A percentile compares a stretch with the other conserved stretches of the same genome.
Evolutionary conservation across 805 yeast genomes (phyloP).

Genomic region (Hyphopichia homilentoma): DNA sequence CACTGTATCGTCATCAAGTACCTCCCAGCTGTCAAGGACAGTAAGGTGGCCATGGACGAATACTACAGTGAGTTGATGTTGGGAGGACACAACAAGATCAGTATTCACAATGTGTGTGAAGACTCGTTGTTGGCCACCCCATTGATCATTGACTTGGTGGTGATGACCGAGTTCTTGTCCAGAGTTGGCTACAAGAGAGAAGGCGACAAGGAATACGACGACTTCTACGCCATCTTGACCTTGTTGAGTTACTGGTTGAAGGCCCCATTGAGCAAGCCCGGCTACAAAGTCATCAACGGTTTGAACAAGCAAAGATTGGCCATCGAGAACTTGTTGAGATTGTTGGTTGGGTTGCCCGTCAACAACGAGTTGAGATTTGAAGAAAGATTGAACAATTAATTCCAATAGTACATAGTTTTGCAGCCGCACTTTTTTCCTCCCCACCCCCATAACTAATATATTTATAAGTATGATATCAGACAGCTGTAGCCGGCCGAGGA

Average conservation of each 20-base stretch:
- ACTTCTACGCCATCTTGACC: slow-evolving; percentile 79
- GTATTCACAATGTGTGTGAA: slow-evolving; percentile 94
- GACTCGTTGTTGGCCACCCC: slow-evolving; percentile 95
- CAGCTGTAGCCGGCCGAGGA: too few relatives aligned
- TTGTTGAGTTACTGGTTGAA: slow-evolving; percentile 93
- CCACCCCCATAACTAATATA: too few relatives aligned
- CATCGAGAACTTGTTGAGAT: slow-evolving; percentile 84
- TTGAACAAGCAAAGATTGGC: slow-evolving; percentile 93
- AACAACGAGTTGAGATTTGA: slow-evolving; percentile 91
- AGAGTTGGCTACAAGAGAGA: slow-evolving; percentile 75
- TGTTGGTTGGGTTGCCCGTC: slow-evolving; percentile 86
- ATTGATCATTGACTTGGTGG: slow-evolving; percentile 83
- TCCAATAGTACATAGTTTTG: slow-evolving; percentile 13
- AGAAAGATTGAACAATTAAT: slow-evolving; percentile 87
- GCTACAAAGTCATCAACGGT: slow-evolving; percentile 87
- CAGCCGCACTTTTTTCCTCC: too few relatives aligned
- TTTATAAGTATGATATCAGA: too few relatives aligned
- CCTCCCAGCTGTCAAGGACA: slow-evolving; percentile 91
- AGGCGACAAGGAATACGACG: slow-evolving; percentile 47
- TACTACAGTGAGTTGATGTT: slow-evolving; percentile 95
- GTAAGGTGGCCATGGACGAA: slow-evolving; percentile 98
- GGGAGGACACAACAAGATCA: slow-evolving; percentile 94
- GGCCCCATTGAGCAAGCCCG: slow-evolving; percentile 92
- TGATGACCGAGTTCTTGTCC: slow-evolving; percentile 85
- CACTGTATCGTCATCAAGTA: slow-evolving; percentile 96